phyloP scores from a whole-genome alignment of 371 early-diverging fungal species.

The Mortierella sp. region DNA sequence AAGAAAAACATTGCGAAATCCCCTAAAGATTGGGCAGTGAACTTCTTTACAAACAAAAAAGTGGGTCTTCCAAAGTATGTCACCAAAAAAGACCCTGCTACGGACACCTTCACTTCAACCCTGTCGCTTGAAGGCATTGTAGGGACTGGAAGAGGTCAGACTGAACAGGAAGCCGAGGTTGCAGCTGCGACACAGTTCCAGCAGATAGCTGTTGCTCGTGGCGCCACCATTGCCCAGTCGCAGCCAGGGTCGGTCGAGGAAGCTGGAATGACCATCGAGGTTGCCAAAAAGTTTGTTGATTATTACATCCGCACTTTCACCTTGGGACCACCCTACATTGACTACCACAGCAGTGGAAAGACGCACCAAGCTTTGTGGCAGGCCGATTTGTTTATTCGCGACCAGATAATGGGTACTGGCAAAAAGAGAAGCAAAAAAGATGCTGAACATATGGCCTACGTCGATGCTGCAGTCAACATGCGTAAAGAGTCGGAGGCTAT shows the following conservation, averaged over 20 bases:
- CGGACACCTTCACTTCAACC: slow-evolving; percentile 30
- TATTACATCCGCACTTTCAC: slow-evolving; percentile 47
- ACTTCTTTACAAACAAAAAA: slow-evolving; percentile 49
- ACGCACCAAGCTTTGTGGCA: slow-evolving; percentile 52
- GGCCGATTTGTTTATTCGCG: slow-evolving; percentile 46
- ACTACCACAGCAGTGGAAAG: slow-evolving; percentile 42
- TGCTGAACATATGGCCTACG: slow-evolving; percentile 48
- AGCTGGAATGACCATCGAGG: slow-evolving; percentile 38
- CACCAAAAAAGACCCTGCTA: slow-evolving; percentile 24
- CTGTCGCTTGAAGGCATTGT: slow-evolving; percentile 42
- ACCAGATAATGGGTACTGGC: slow-evolving; percentile 42
- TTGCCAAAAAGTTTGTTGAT: slow-evolving; percentile 53
- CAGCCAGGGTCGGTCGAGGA: slow-evolving; percentile 41
- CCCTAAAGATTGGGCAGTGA: slow-evolving; percentile 50
- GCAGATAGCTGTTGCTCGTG: slow-evolving; percentile 49
- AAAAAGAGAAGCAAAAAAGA: slow-evolving; percentile 54
- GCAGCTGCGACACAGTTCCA: slow-evolving; percentile 52
- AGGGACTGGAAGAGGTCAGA: slow-evolving; percentile 43
- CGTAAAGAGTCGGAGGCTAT: slow-evolving; percentile 46
- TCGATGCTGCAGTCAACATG: slow-evolving; percentile 53
- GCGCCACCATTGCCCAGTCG: slow-evolving; percentile 24
- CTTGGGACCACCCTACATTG: slow-evolving; percentile 49
- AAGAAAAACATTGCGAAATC: slow-evolving; percentile 40
- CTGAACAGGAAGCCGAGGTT: slow-evolving; percentile 46
- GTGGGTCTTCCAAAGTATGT: slow-evolving; percentile 43